Evolutionary conservation across 257 asterid species (phyloP).

Genomic region (Knoxia roxburghii): DNA sequence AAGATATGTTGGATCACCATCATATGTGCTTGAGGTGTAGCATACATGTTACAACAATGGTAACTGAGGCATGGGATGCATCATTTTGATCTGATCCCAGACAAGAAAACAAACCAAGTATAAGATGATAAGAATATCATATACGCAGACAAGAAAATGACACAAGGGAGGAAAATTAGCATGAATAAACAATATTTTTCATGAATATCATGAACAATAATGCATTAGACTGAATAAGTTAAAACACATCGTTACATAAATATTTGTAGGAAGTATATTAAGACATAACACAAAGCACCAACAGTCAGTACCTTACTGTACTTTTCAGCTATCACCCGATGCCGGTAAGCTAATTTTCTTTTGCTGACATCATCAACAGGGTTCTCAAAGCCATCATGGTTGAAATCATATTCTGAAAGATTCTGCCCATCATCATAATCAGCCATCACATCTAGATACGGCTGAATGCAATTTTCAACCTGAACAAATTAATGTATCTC

Average conservation of each 20-base stretch:
- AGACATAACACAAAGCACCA: background rate
- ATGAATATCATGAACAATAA: background rate
- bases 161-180: too few relatives aligned
- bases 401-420: slow-evolving; percentile 68
- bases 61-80: background rate
- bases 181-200: background rate
- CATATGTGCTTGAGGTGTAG: background rate
- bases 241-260: slow-evolving; percentile 3
- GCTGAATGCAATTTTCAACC: slow-evolving; percentile 80
- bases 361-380: slow-evolving; percentile 56
- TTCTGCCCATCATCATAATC: slow-evolving; percentile 66
- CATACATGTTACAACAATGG: background rate
- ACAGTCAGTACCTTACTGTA: slow-evolving; percentile 57
- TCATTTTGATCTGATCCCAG: background rate
- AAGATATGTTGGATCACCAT: too few relatives aligned
- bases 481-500: slow-evolving; percentile 22
- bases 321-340: slow-evolving; percentile 59
- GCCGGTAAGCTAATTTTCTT: slow-evolving; percentile 75
- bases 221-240: background rate
- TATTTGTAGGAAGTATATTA: background rate
- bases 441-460: slow-evolving; percentile 60
- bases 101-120: background rate
- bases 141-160: too few relatives aligned
- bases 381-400: slow-evolving; percentile 55
- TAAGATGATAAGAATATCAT: too few relatives aligned